These are phyloP conservation scores for Ceratocystis papillata DNA, from an alignment of 2,329 filamentous ascomycete genomes.

Conservation along the genomic window DNA sequence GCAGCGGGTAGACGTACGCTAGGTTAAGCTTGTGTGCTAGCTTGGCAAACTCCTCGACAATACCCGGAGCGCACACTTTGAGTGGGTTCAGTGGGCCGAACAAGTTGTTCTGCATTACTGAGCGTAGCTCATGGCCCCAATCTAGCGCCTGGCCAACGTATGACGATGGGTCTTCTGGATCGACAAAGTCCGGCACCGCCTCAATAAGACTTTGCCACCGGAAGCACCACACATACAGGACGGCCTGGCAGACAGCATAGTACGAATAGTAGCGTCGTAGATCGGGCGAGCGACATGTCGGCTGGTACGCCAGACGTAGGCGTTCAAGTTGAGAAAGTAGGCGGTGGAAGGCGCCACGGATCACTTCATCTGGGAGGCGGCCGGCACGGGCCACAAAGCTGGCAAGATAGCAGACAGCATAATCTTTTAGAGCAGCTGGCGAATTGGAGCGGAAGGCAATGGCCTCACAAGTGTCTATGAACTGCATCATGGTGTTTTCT, in stretches of 20 bases:
- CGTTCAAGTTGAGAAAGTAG: constrained; percentile 67
- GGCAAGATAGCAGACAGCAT: constrained; percentile 81
- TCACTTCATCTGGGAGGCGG: constrained; percentile 61
- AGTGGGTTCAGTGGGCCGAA: constrained; percentile 86
- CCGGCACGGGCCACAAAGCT: constrained; percentile 89
- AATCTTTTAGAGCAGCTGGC: constrained; percentile 64
- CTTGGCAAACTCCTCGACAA: constrained; percentile 84
- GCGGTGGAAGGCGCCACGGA: constrained; percentile 72
- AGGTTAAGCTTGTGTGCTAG: constrained; percentile 77
- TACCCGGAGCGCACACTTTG: constrained; percentile 82
- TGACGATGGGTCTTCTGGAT: constrained; percentile 49
- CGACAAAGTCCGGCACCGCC: constrained; percentile 48
- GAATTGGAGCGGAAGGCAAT: constrained; percentile 47
- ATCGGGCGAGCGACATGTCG: constrained; percentile 70
- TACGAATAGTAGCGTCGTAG: constrained; percentile 72
- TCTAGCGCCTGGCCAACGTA: constrained; percentile 60
- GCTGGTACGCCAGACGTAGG: constrained; percentile 62
- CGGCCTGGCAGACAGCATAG: constrained; percentile 77
- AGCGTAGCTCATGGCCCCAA: constrained; percentile 66
- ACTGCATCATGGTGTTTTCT: constrained; percentile 62
- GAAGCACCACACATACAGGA: constrained; percentile 95
- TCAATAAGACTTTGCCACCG: constrained; percentile 83
- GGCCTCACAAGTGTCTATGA: constrained; percentile 36
- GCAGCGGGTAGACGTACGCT: constrained; percentile 75
- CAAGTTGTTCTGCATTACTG: constrained; percentile 65